Evolutionary conservation across 2,329 filamentous ascomycete genomes (phyloP).

Genomic region (Trichophyton benhamiae): DNA sequence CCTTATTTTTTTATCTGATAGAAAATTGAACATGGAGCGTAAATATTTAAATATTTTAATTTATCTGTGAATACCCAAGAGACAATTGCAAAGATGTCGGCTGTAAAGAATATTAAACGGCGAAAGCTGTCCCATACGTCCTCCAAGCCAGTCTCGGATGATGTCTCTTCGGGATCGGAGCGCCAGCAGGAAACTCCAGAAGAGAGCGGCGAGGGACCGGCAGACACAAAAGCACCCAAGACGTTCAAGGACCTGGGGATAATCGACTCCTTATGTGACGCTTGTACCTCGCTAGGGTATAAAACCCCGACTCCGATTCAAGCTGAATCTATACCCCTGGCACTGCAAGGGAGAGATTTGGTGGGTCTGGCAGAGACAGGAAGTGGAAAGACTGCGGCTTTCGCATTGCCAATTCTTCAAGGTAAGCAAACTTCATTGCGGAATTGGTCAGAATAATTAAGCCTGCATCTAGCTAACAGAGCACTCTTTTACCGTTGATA

Average conservation of each 20-base stretch:
- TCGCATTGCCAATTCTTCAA: constrained; percentile 85
- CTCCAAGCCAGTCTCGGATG: constrained; percentile 14
- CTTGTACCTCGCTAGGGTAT: constrained; percentile 71
- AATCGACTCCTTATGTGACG: constrained; percentile 75
- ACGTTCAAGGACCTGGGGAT: constrained; percentile 50
- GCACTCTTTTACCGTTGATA: constrained; percentile 8
- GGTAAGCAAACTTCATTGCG: constrained; percentile 15
- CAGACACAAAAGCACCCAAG: constrained; percentile 18
- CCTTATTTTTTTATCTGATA: constrained; percentile 1
- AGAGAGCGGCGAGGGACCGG: neutral
- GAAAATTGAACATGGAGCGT: neutral
- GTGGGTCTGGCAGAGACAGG: constrained; percentile 94
- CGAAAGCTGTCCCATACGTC: constrained; percentile 26
- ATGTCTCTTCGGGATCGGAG: constrained; percentile 13
- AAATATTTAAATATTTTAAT: neutral
- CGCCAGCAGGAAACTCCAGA: constrained; percentile 9
- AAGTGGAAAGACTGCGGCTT: constrained; percentile 90
- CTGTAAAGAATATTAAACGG: constrained; percentile 29
- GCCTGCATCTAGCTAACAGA: neutral
- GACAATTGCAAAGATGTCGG: constrained; percentile 21
- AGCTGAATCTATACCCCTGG: constrained; percentile 66
- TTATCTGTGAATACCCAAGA: neutral
- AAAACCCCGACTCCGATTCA: constrained; percentile 83
- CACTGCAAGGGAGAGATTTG: constrained; percentile 68
- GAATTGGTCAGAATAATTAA: neutral